These are phyloP conservation scores for Alternaria gaisen DNA, from an alignment of 2,329 filamentous ascomycete species.

Conservation along the genomic window DNA sequence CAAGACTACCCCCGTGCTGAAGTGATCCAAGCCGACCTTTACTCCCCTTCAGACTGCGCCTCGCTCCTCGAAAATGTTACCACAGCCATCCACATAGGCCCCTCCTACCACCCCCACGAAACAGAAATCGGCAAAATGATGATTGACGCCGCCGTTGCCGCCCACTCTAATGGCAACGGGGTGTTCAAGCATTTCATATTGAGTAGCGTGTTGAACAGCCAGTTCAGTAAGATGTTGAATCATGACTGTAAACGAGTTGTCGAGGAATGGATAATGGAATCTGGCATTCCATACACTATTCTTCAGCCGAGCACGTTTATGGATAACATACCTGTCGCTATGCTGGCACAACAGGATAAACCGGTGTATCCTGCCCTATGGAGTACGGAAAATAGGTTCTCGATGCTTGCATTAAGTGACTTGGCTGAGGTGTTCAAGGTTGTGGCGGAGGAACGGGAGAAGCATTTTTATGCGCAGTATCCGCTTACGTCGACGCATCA, in stretches of 20 bases:
- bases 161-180: conserved; percentile 23
- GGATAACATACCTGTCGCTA: conserved; percentile 38
- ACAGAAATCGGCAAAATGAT: conserved; percentile 47
- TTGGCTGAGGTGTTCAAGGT: conserved; percentile 34
- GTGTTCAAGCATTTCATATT: conserved; percentile 50
- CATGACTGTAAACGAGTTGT: conserved; percentile 49
- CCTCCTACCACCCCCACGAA: conserved; percentile 49
- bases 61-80: conserved; percentile 42
- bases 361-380: conserved; percentile 32
- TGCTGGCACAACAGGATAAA: conserved; percentile 27
- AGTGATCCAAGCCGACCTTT: conserved; percentile 44
- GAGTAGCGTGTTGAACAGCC: conserved; percentile 45
- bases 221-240: conserved; percentile 48
- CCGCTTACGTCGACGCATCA: conserved; percentile 31
- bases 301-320: conserved; percentile 43
- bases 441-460: conserved; percentile 35
- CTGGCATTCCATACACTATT: neutral
- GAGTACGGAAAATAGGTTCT: conserved; percentile 32
- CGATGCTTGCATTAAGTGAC: conserved; percentile 36
- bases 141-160: conserved; percentile 45
- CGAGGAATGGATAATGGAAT: conserved; percentile 45
- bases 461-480: conserved; percentile 41
- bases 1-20: conserved; percentile 45
- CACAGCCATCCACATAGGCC: conserved; percentile 46
- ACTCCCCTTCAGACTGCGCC: conserved; percentile 24